Evolutionary conservation across 1,284 basidiomycete species (phyloP), one percentile per base, ranked within the genome.

Genomic region (Stereum hirsutum): DNA sequence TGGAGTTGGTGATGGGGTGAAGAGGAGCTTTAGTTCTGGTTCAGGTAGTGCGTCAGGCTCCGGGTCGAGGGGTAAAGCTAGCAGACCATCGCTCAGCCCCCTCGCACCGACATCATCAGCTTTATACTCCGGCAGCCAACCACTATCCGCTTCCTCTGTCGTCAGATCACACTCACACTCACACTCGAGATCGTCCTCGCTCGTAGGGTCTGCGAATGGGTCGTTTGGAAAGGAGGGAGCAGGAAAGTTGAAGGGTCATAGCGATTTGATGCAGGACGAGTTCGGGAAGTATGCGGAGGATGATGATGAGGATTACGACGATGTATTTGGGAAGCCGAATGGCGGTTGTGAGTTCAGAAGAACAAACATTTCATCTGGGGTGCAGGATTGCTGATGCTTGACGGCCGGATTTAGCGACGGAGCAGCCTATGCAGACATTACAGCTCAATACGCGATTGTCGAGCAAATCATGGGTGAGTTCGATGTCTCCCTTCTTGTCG

Each of bases 301-400:
- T 19, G 88, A 90, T 32, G 72, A 75, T 33, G 90, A 94, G 55
- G 85, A 93, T 57, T 93, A 92, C 56, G 88, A 91, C 40, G 90
- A 93, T 63, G 79, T 93, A n/a, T 92, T 93, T 59, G 88, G 77
- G 46, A 87, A 86, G 60, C 69, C 68, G 25, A 81, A 73, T 48
- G 74, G 77, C 20, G 69, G 72, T 11, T 66, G 84, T 83, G 51
- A 58, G 80, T 62, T 12, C 20, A 45, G 41, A 17, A 8, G 21
- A 10, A 35, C 37, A 23, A 30, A 30, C n/a, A 17, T 32, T 14
- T 10, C 4, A 17, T 32, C n/a, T 10, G 31, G 14, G 44, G 30
- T 15, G 43, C 12, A 10, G 23, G 24, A 32, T 14, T 43, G 19
- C 39, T 39, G 39, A 45, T 21, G 39, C 44, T 39, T 17, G 12